Evolutionary conservation across 768 basidiomycete genomes (phyloP).

Genomic region (Pleurotus platypus): DNA sequence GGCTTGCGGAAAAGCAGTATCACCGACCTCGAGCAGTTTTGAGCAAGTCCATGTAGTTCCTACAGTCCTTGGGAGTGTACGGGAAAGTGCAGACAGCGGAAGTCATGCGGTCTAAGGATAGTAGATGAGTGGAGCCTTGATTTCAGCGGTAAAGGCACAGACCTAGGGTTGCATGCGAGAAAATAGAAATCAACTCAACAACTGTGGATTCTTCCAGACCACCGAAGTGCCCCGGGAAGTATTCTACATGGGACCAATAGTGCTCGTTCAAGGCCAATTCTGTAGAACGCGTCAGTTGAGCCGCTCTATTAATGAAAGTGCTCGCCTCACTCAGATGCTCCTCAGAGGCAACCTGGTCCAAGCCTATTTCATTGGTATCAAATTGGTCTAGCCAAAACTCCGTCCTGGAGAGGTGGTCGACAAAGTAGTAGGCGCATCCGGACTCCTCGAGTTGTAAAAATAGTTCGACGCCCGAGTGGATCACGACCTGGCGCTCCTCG

Average conservation of each 20-base stretch:
- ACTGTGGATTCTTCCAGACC: constrained; percentile 29
- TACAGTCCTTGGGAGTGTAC: constrained; percentile 44
- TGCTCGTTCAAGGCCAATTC: constrained; percentile 44
- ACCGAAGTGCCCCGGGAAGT: constrained; percentile 53
- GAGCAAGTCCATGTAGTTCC: constrained; percentile 45
- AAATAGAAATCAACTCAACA: constrained; percentile 46
- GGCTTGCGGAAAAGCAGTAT: neutral
- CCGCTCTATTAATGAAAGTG: neutral
- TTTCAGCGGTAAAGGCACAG: constrained; percentile 12
- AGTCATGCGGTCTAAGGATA: constrained; percentile 49
- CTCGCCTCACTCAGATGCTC: constrained; percentile 50
- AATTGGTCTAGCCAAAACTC: constrained; percentile 54
- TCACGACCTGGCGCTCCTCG: constrained; percentile 22
- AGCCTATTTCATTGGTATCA: constrained; percentile 37
- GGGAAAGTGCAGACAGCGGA: constrained; percentile 60
- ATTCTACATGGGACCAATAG: constrained; percentile 64
- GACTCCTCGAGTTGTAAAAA: constrained; percentile 38
- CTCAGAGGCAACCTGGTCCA: constrained; percentile 41
- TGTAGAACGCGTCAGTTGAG: constrained; percentile 16
- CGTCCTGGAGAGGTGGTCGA: constrained; percentile 40
- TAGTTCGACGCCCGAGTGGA: constrained; percentile 42
- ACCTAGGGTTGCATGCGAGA: constrained; percentile 55
- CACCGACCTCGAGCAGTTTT: constrained; percentile 38
- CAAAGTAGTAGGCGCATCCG: constrained; percentile 56
- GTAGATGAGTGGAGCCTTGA: neutral